These are phyloP conservation scores for Wickerhamomyces subpelliculosus DNA, from an alignment of 805 yeast genomes.

Conservation along the genomic window DNA sequence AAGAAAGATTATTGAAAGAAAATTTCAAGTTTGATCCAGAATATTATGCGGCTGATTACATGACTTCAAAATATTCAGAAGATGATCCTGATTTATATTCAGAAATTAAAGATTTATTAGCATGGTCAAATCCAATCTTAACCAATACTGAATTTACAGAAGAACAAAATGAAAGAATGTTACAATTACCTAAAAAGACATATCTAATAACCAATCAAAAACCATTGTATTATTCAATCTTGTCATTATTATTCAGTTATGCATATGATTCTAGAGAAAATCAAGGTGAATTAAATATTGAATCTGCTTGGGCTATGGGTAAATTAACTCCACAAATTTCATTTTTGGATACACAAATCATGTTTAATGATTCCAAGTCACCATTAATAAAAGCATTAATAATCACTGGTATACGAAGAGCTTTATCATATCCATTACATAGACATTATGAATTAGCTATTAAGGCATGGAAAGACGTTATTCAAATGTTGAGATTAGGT, in stretches of 20 bases:
- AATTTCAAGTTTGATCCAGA: conserved; percentile 78
- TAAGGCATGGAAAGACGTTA: conserved; percentile 72
- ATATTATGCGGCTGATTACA: conserved; percentile 79
- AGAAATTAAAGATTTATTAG: conserved; percentile 36
- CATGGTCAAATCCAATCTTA: conserved; percentile 46
- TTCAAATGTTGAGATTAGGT: conserved; percentile 59
- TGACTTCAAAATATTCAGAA: conserved; percentile 47
- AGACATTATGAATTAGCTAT: conserved; percentile 55
- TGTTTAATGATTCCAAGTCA: conserved; percentile 22
- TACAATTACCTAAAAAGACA: conserved; percentile 56
- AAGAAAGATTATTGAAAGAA: conserved; percentile 62
- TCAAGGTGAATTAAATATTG: conserved; percentile 65
- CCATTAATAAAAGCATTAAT: conserved; percentile 44
- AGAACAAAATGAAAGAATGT: conserved; percentile 61
- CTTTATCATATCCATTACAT: conserved; percentile 75
- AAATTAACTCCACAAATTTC: conserved; percentile 74
- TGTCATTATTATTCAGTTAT: conserved; percentile 66
- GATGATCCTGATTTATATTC: conserved; percentile 42
- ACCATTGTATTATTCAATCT: conserved; percentile 53
- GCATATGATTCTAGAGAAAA: conserved; percentile 72
- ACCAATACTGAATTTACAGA: conserved; percentile 38
- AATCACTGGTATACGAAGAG: conserved; percentile 59
- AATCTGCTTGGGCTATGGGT: conserved; percentile 93
- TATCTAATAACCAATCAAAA: conserved; percentile 50
- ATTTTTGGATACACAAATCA: conserved; percentile 56